A percentile compares a stretch with the other conserved stretches of the same genome.
These are phyloP conservation scores for Paramyrothecium roridum DNA, from an alignment of 2,329 filamentous ascomycete species.

Conservation along the genomic window DNA sequence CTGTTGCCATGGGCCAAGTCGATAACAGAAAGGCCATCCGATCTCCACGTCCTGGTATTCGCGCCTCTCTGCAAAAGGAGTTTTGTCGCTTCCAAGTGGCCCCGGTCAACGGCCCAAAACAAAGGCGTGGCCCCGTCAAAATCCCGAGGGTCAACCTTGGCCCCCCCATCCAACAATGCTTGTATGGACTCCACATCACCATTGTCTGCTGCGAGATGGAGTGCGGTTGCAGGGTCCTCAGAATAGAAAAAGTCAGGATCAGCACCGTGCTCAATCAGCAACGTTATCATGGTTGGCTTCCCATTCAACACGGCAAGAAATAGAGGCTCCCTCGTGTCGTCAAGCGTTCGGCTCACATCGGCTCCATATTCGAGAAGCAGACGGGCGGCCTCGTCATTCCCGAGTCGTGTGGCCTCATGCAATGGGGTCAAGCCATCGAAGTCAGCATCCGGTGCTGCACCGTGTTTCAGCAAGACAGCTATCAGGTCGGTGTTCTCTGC, in stretches of 20 bases:
- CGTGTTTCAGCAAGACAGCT: not conserved
- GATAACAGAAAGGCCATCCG: not conserved
- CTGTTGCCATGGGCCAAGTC: conserved; percentile 2
- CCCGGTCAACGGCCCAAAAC: not conserved
- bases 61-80: conserved; percentile 3
- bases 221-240: conserved; percentile 1
- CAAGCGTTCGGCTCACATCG: not conserved
- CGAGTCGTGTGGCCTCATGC: not conserved
- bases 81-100: not conserved
- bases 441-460: not conserved
- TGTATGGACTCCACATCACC: not conserved
- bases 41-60: not conserved
- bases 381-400: not conserved
- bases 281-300: not conserved
- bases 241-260: not conserved
- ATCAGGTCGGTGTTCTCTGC: not conserved
- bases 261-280: conserved; percentile 4
- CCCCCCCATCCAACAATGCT: not conserved
- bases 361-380: not conserved
- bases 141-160: not conserved
- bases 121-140: conserved; percentile 2
- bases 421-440: not conserved
- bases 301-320: not conserved
- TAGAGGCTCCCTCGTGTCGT: not conserved
- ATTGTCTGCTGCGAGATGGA: not conserved